These are phyloP conservation scores for Gymnopus androsaceus DNA, from an alignment of 1,284 basidiomycete species.

Conservation along the genomic window DNA sequence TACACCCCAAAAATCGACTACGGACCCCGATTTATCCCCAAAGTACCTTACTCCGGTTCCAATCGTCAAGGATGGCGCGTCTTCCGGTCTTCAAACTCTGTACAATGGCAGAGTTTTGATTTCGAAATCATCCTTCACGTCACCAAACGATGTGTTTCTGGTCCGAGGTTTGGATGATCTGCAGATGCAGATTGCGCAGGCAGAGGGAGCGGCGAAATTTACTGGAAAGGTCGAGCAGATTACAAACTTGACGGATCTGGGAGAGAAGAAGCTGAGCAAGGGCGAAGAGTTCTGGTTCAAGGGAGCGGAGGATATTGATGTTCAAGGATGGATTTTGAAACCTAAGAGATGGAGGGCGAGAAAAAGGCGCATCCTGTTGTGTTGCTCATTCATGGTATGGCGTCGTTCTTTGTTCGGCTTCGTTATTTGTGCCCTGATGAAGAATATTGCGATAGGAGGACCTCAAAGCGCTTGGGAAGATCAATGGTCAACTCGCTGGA, in stretches of 20 bases:
- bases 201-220: slow-evolving; percentile 28
- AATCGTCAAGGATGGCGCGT: slow-evolving; percentile 58
- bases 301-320: slow-evolving; percentile 68
- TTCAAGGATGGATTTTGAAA: slow-evolving; percentile 84
- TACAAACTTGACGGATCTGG: slow-evolving; percentile 62
- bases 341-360: slow-evolving; percentile 73
- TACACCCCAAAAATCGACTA: slow-evolving; percentile 55
- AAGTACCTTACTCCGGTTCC: slow-evolving; percentile 57
- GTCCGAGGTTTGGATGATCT: slow-evolving; percentile 48
- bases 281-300: slow-evolving; percentile 87
- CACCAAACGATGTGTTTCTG: slow-evolving; percentile 75
- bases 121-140: slow-evolving; percentile 66
- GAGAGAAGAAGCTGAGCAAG: slow-evolving; percentile 53
- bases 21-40: slow-evolving; percentile 46
- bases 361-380: slow-evolving; percentile 76
- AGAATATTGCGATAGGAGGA: too few relatives aligned
- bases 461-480: slow-evolving; percentile 84
- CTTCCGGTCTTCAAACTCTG: slow-evolving; percentile 62
- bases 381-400: slow-evolving; percentile 69
- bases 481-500: slow-evolving; percentile 86
- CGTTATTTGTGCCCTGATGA: not conserved
- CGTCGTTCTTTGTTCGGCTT: slow-evolving; percentile 6
- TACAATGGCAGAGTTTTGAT: slow-evolving; percentile 64
- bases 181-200: slow-evolving; percentile 39
- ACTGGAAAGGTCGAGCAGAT: slow-evolving; percentile 49